Evolutionary conservation across 2,329 filamentous ascomycete genomes (phyloP), one percentile per base, ranked within the genome.

Genomic region (Rugonectria rugulosa): DNA sequence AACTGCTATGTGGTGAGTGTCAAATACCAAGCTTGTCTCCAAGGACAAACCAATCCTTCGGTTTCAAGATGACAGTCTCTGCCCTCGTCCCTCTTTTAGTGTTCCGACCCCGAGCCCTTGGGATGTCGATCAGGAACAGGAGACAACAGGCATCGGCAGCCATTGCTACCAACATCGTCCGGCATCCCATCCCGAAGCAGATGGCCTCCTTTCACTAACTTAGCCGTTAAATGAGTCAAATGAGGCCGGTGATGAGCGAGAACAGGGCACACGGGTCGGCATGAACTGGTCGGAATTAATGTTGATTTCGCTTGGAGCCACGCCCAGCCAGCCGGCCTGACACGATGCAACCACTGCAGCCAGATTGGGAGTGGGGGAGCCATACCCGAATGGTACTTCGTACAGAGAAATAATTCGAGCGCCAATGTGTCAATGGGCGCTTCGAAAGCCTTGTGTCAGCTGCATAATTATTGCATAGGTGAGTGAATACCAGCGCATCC

Each of bases 221-320:
- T n/a, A n/a, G 24, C 5, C 12, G 17, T 24, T 15, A 8, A 29
- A 27, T 15, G n/a, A 21, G n/a, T 12, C 27, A 42, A 43, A 36
- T 29, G 38, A 51, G 46, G 37, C 27, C 29, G 21, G 47, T 50
- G 46, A 50, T 42, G 26, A 50, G 15, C 29, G 21, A 43, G 7
- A 41, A 32, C 45, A 32, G 53, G 24, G 36, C 36, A 19, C 31
- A 52, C 34, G 24, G 26, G 51, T 23, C 48, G 42, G 61, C 59
- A 55, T 51, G 42, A 64, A 61, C 42, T 45, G 49, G 17, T 64
- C 29, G 46, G 37, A 62, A 53, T 61, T 9, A 29, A 17, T 26
- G 29, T 41, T 64, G 48, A 60, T 62, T 46, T 66, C 63, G 59
- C 63, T 64, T 64, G 47, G 29, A 51, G 41, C 46, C 59, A 40